phyloP scores from a whole-genome alignment of 148 eudicot genomes.

The Persicaria maculosa region DNA sequence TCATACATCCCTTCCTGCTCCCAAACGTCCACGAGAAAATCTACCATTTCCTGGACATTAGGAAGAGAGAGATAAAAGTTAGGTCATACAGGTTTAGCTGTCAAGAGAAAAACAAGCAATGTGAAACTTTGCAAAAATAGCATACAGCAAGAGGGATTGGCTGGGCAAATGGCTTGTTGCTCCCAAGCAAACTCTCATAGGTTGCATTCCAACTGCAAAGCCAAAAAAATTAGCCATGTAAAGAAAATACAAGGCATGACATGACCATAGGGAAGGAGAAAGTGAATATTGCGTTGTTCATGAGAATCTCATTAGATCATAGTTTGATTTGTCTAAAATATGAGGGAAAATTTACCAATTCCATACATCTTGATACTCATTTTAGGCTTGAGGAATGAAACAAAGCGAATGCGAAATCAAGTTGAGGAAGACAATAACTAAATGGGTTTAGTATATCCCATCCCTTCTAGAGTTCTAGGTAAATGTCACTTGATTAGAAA shows the following conservation, averaged over 20 bases:
- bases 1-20: slow-evolving; percentile 86
- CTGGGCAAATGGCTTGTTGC: slow-evolving; percentile 57
- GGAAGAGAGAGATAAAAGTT: slow-evolving; percentile 5
- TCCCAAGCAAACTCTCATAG: slow-evolving; percentile 66
- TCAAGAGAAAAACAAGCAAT: not conserved
- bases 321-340: not conserved
- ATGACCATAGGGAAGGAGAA: not conserved
- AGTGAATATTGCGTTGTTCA: not conserved
- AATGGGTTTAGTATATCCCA: not conserved
- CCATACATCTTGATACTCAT: not conserved
- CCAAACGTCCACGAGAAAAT: slow-evolving; percentile 81
- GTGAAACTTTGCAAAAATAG: not conserved
- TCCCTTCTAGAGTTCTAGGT: not conserved
- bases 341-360: not conserved
- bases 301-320: not conserved
- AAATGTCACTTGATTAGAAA: too few relatives aligned
- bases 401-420: not conserved
- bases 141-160: slow-evolving; percentile 81
- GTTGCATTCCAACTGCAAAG: slow-evolving; percentile 71
- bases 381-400: not conserved
- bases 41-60: slow-evolving; percentile 64
- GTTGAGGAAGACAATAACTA: not conserved
- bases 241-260: not conserved
- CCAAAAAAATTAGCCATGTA: slow-evolving; percentile 22
- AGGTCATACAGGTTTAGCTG: not conserved